Conservation (phyloP, 208 protist genomes). For the Naegleria gruberi region DNA sequence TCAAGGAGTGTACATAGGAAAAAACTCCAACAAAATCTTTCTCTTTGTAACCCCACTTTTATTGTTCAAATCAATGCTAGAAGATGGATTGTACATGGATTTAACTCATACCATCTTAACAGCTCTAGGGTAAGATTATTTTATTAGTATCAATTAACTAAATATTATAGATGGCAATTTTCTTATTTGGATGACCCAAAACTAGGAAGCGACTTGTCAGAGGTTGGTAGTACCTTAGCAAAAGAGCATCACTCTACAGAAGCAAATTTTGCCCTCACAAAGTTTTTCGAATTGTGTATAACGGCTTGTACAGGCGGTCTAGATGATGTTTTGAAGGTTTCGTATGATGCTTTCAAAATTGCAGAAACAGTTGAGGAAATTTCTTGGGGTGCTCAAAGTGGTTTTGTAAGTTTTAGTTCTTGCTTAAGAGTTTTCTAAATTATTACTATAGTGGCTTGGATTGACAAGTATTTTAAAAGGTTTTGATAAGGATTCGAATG, state of each 20-base stretch:
- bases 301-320: not conserved
- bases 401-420: not conserved
- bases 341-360: not conserved
- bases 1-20: not conserved
- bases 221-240: not conserved
- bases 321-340: not conserved
- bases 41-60: not conserved
- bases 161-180: not conserved
- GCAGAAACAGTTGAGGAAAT: not conserved
- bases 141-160: no score
- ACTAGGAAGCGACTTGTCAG: not conserved
- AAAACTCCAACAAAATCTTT: constrained; percentile 9
- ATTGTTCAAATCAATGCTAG: not conserved
- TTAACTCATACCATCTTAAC: not conserved
- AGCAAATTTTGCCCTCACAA: not conserved
- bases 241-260: not conserved
- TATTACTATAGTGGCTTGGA: not conserved
- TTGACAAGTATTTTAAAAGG: not conserved
- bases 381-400: not conserved
- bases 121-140: not conserved
- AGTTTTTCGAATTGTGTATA: not conserved
- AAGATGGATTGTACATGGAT: not conserved
- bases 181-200: not conserved
- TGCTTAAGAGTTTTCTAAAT: no score
- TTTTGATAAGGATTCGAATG: not conserved